Conservation (phyloP, 2,329 filamentous ascomycete genomes). For the Colletotrichum sublineola region DNA sequence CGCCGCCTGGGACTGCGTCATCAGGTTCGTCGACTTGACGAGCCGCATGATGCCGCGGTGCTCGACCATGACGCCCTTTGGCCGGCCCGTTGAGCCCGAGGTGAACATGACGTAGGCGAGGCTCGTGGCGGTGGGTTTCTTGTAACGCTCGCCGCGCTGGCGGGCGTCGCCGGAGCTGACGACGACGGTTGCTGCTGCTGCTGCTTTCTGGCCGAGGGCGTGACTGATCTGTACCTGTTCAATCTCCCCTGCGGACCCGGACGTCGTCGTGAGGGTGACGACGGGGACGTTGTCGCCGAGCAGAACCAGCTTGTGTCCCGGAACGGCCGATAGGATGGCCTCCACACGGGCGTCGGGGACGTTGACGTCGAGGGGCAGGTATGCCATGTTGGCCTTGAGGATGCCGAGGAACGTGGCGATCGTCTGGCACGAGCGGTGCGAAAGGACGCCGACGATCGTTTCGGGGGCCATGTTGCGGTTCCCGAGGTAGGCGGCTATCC, state of each 20-base stretch:
- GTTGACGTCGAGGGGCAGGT: conserved; percentile 43
- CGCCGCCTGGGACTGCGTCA: neutral
- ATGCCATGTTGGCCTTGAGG: conserved; percentile 43
- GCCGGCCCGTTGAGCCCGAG: conserved; percentile 63
- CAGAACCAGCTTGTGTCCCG: conserved; percentile 27
- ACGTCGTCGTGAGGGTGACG: neutral
- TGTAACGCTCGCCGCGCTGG: neutral
- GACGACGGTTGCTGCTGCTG: too few relatives aligned
- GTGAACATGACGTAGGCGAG: conserved; percentile 61
- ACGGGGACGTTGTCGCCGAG: neutral
- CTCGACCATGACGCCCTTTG: conserved; percentile 61
- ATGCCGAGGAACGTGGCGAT: conserved; percentile 40
- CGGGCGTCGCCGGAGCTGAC: too few relatives aligned
- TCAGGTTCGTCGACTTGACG: conserved; percentile 11
- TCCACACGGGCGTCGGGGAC: conserved; percentile 34
- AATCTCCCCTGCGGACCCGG: neutral
- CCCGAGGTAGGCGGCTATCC: conserved; percentile 43
- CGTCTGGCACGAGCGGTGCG: conserved; percentile 44
- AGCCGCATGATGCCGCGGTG: conserved; percentile 41
- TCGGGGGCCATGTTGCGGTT: conserved; percentile 18
- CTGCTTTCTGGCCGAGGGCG: neutral
- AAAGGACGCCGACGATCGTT: conserved; percentile 42
- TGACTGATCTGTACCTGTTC: conserved; percentile 5
- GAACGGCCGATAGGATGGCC: conserved; percentile 31
- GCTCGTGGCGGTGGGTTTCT: conserved; percentile 16